A percentile compares a stretch with the other conserved stretches of the same genome.
These are phyloP conservation scores for Ceratocystis papillata DNA, from an alignment of 2,329 filamentous ascomycete species.

Conservation along the genomic window DNA sequence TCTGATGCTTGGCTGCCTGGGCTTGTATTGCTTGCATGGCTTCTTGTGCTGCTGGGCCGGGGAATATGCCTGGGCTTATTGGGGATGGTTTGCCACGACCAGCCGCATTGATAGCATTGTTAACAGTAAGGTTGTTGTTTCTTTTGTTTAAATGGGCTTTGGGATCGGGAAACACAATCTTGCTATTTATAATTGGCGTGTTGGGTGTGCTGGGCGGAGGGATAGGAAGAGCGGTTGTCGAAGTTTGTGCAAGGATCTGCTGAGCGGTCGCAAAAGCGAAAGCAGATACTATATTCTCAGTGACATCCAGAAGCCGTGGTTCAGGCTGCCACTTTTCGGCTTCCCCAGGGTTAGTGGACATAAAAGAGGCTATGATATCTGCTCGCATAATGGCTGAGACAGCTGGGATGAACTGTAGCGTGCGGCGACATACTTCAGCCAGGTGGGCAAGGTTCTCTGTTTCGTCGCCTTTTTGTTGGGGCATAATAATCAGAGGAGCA, in stretches of 20 bases:
- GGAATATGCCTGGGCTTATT: constrained; percentile 43
- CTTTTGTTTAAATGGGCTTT: constrained; percentile 43
- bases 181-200: constrained; percentile 20
- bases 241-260: constrained; percentile 65
- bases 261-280: constrained; percentile 69
- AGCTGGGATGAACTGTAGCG: constrained; percentile 72
- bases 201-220: constrained; percentile 35
- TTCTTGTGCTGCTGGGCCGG: constrained; percentile 35
- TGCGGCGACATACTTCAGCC: constrained; percentile 75
- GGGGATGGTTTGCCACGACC: constrained; percentile 28
- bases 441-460: constrained; percentile 65
- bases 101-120: constrained; percentile 45
- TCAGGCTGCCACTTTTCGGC: constrained; percentile 12
- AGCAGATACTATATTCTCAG: constrained; percentile 65
- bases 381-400: constrained; percentile 68
- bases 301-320: constrained; percentile 40
- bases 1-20: constrained; percentile 37
- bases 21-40: constrained; percentile 33
- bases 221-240: constrained; percentile 56
- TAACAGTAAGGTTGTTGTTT: constrained; percentile 38
- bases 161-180: constrained; percentile 42
- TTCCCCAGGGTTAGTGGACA: constrained; percentile 34
- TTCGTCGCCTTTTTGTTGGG: constrained; percentile 37
- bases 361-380: constrained; percentile 59
- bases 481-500: constrained; percentile 34